Base-by-base conservation (phyloP, 2,329 filamentous ascomycete genomes). In the Claviceps maximensis region DNA sequence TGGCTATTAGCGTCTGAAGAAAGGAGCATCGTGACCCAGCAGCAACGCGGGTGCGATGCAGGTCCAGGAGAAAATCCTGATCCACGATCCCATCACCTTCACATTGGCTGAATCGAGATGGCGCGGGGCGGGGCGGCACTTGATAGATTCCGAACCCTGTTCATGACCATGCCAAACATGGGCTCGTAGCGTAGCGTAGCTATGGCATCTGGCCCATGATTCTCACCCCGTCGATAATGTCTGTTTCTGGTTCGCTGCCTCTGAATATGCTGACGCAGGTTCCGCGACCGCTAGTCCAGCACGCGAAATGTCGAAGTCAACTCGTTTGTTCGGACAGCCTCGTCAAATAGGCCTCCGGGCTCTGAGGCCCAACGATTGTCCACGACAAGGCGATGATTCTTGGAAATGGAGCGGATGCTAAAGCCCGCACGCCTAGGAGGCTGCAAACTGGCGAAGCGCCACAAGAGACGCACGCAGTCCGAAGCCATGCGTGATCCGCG, bases 401-500 rank as follows among this genome's bases (percentile, higher is more conserved):
- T 33, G 7, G 31, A 41, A n/a, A 19, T 41, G 23, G 44, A 29
- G 15, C 23, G 15, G 15, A n/a, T 29, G 44, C 31, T 48, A 47
- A 27, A 23, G 46, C 51, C 29, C 21, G 31, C 31, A 33, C 9
- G 31, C 19, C 45, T 38, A 29, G 51, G 51, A n/a, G 40, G 8
- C 15, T 31, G 25, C 36, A 50, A 36, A 25, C 36, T 44, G 38
- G 29, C 27, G 17, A 29, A 25, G 15, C 40, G 33, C 15, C 46
- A 53, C 41, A 31, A 46, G 42, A 31, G 31, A 49, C 50, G 47
- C 40, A 49, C 50, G 47, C 47, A 27, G 33, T 44, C 47, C 53
- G 50, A 50, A 27, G 40, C 31, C 4, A 29, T 50, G 45, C 50
- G 49, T 55, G 21, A 25, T 52, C 53, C 50, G 53, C 29, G 47